Conservation (phyloP, 164 flowering plant genomes). For the Piper longum region DNA sequence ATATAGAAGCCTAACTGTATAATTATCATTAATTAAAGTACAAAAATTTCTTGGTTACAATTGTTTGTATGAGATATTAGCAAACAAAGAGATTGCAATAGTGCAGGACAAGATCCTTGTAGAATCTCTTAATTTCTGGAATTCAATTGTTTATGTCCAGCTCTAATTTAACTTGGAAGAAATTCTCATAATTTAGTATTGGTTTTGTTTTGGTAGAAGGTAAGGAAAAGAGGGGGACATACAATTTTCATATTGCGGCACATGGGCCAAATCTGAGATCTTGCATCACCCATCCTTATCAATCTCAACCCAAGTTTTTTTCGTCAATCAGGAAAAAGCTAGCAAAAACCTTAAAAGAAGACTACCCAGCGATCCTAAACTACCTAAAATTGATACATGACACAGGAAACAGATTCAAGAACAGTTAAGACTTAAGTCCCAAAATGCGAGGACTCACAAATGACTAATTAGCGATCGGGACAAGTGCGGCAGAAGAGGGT, state of each 20-base stretch:
- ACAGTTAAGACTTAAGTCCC: constrained; percentile 1
- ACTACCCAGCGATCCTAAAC: background rate
- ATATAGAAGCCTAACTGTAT: no score
- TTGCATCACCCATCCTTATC: constrained; percentile 47
- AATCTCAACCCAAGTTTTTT: constrained; percentile 32
- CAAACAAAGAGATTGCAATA: no score
- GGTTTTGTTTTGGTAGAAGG: background rate
- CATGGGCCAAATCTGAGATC: background rate
- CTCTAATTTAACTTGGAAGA: no score
- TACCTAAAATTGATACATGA: background rate
- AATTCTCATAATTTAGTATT: no score
- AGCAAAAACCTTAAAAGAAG: background rate
- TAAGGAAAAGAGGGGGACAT: background rate
- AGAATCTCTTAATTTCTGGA: no score
- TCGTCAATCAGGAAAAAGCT: constrained; percentile 13
- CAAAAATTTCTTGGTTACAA: no score
- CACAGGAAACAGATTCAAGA: background rate
- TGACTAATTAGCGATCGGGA: constrained; percentile 90
- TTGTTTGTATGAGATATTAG: no score
- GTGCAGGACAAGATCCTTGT: no score
- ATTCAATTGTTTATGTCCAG: no score
- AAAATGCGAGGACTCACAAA: constrained; percentile 58
- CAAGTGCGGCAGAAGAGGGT: constrained; percentile 77
- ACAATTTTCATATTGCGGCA: background rate
- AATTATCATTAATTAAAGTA: no score